Percentiles rank a stretch among this genome's conserved stretches.
Evolutionary conservation across 306 rosid genomes (phyloP).

Genomic region (Vigna trinervia): DNA sequence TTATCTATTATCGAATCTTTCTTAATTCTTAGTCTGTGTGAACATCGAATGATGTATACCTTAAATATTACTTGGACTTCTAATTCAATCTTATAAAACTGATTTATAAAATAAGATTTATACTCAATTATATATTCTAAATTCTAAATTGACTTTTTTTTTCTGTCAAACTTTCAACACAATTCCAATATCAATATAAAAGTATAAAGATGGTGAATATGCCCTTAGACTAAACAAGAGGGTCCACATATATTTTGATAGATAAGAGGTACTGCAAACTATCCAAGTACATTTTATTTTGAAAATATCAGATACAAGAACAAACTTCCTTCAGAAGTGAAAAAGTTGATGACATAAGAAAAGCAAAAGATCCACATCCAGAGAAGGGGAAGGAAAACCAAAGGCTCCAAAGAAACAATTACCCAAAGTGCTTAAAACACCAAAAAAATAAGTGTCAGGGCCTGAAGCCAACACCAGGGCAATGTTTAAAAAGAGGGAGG

Average conservation of each 20-base stretch:
- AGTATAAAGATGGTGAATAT: background rate
- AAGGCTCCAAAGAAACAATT: slow-evolving; percentile 51
- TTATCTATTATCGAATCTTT: no score
- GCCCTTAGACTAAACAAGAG: background rate
- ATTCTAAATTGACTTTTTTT: no score
- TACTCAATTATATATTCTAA: no score
- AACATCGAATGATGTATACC: no score
- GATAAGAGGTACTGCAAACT: background rate
- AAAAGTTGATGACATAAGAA: slow-evolving; percentile 35
- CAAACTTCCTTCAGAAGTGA: slow-evolving; percentile 54
- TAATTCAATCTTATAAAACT: no score
- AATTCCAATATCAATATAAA: background rate
- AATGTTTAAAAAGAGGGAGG: slow-evolving; percentile 51
- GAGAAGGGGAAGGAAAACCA: slow-evolving; percentile 50
- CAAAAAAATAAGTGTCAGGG: slow-evolving; percentile 45
- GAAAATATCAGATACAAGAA: slow-evolving; percentile 38
- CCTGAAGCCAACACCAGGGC: slow-evolving; percentile 53
- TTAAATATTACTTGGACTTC: no score
- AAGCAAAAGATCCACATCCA: slow-evolving; percentile 37
- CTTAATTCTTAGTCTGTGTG: no score
- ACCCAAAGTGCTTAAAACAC: slow-evolving; percentile 63
- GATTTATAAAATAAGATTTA: no score
- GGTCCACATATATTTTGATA: background rate
- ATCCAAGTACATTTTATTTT: slow-evolving; percentile 31
- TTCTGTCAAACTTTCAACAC: no score